Base-by-base conservation (phyloP, 306 rosid genomes). In the Dryas drummondii region DNA sequence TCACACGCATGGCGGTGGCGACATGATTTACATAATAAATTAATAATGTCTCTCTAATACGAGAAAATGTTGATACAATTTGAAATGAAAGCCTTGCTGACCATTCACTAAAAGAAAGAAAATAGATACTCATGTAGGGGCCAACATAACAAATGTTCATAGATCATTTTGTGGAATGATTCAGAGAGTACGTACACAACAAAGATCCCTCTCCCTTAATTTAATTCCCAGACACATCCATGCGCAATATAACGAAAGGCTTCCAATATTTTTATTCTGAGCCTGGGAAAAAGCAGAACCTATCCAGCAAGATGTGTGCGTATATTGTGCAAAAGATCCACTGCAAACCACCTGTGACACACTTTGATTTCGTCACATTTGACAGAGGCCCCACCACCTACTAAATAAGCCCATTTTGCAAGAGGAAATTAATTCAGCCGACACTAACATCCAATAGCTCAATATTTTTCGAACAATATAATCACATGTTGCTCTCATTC, bases 261-360 rank as follows among this genome's bases (percentile, higher is more conserved):
- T 17, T 27, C 22, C 41, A n/a, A 51, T 49, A 37, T 10, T 9
- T 27, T n/a, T 53, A 67, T 47, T 3, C 44, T 32, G 9, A 46
- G 42, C 57, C 16, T 6, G 0, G 8, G 50, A 13, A 74, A 60
- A 51, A 40, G 62, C 27, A 75, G 13, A 64, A 75, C 13, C 42
- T 41, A 52, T 64, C 64, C 53, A 44, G 11, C 54, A 62, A 49
- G 47, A 48, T 32, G 54, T 60, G 32, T 6, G 3, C 0, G 2
- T 32, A 32, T 69, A 69, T 69, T 2, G 69, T 14, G 45, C 67
- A 62, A 2, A n/a, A 54, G 66, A 71, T 71, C 75, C 65, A 44
- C 65, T 19, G 19, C 4, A 1, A 70, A 70, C 32, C 41, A 41
- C 12, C 65, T 1, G 40, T 17, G 51, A 52, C 14, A 37, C 44